These are phyloP conservation scores for Torulaspora maleeae DNA, from an alignment of 805 yeast species.

Conservation along the genomic window DNA sequence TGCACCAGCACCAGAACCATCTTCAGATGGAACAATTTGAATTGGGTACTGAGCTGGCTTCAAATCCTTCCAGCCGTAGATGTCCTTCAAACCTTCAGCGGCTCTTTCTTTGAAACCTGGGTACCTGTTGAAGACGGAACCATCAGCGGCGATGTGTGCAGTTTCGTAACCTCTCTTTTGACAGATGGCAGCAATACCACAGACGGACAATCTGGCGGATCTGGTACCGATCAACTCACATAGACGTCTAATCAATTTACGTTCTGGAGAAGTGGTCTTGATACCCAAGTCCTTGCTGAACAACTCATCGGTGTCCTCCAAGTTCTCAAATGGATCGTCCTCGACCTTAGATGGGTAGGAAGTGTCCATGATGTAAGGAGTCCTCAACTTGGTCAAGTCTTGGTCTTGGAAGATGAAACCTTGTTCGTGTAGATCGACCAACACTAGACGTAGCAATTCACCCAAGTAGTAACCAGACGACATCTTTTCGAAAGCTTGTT, in stretches of 20 bases:
- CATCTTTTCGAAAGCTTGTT: constrained; percentile 95
- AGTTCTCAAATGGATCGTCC: constrained; percentile 81
- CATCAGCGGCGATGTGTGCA: constrained; percentile 94
- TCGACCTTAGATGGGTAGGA: constrained; percentile 84
- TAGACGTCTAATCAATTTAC: constrained; percentile 73
- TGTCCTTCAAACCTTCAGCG: constrained; percentile 80
- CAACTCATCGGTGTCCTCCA: constrained; percentile 66
- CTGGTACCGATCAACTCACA: constrained; percentile 88
- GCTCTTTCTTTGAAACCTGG: constrained; percentile 90
- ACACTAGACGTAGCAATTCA: constrained; percentile 76
- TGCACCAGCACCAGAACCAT: constrained; percentile 98
- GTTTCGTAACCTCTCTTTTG: constrained; percentile 72
- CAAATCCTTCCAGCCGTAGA: constrained; percentile 67
- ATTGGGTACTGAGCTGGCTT: constrained; percentile 62
- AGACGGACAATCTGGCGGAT: constrained; percentile 85
- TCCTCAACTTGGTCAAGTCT: constrained; percentile 56
- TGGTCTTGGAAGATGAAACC: constrained; percentile 67
- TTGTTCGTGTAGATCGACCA: constrained; percentile 64
- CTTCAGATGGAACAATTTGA: constrained; percentile 86
- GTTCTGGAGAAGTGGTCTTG: constrained; percentile 67
- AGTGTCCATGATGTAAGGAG: constrained; percentile 77
- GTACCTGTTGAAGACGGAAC: constrained; percentile 90
- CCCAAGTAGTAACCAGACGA: constrained; percentile 95
- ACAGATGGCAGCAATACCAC: constrained; percentile 94
- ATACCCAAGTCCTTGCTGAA: constrained; percentile 58